A percentile compares a stretch with the other conserved stretches of the same genome.
phyloP scores from a whole-genome alignment of 2,329 filamentous ascomycete species.

The Penicillium thymicola region DNA sequence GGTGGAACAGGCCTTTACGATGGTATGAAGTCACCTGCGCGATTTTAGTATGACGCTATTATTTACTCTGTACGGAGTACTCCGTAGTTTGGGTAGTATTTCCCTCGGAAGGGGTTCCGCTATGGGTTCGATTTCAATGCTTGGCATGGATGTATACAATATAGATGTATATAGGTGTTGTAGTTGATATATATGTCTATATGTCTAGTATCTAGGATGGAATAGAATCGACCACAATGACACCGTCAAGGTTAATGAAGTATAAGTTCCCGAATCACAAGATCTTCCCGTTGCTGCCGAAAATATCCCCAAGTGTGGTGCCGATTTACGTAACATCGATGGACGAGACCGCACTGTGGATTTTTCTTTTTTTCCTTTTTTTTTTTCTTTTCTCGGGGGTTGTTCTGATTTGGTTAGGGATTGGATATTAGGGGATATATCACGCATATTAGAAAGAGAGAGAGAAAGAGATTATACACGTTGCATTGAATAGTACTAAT shows the following conservation, averaged over 20 bases:
- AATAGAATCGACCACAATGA: not conserved
- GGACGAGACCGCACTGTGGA: conserved; percentile 10
- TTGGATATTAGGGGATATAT: not conserved
- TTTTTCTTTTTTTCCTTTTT: not conserved
- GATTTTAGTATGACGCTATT: not conserved
- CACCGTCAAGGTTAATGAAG: not conserved
- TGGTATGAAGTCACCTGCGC: conserved; percentile 6
- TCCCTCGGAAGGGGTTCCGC: not conserved
- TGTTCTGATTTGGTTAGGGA: not conserved
- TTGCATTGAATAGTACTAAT: not conserved
- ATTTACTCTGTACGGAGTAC: no score
- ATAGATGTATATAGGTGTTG: not conserved
- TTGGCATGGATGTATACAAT: conserved; percentile 3
- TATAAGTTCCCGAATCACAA: conserved; percentile 10
- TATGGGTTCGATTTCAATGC: not conserved
- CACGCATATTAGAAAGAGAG: not conserved
- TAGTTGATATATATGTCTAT: not conserved
- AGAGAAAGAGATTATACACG: not conserved
- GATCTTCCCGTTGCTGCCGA: conserved; percentile 27
- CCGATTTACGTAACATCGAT: conserved; percentile 44
- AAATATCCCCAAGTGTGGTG: conserved; percentile 13
- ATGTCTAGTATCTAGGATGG: not conserved
- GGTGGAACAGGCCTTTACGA: not conserved
- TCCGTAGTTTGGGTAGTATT: not conserved
- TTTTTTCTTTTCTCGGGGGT: conserved; percentile 1